A percentile compares a stretch with the other conserved stretches of the same genome.
Conservation (phyloP, 2,329 filamentous ascomycete species). For the Paecilomyces sp. region DNA sequence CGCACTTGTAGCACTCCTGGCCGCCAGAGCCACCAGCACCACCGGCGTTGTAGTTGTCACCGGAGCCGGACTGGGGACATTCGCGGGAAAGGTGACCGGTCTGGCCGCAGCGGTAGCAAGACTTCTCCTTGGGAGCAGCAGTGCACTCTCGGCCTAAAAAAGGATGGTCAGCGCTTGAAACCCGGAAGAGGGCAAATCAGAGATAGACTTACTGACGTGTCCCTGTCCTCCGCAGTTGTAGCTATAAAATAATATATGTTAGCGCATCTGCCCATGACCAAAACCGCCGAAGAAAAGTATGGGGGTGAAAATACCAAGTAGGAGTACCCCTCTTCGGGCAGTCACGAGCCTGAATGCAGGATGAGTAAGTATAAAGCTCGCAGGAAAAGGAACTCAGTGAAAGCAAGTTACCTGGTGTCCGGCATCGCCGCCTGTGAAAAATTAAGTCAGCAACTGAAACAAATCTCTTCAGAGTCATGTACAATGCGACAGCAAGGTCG, state of each 20-base stretch:
- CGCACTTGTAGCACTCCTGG: conserved; percentile 96
- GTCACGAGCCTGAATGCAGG: conserved; percentile 60
- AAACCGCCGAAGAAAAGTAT: background rate
- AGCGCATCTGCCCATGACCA: conserved; percentile 2
- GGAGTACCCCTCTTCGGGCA: conserved; percentile 78
- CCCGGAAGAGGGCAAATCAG: conserved; percentile 1
- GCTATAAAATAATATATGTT: conserved; percentile 39
- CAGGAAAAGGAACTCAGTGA: background rate
- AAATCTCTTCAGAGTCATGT: background rate
- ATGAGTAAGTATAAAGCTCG: conserved; percentile 2
- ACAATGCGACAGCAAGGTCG: background rate
- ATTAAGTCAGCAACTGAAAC: conserved; percentile 14
- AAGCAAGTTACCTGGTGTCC: conserved; percentile 62
- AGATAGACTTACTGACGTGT: conserved; percentile 62
- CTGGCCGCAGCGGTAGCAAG: conserved; percentile 61
- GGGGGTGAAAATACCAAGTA: conserved; percentile 59
- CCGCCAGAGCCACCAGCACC: conserved; percentile 43
- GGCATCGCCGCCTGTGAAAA: conserved; percentile 58
- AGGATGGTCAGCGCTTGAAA: conserved; percentile 11
- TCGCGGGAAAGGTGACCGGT: conserved; percentile 89
- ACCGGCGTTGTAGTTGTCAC: conserved; percentile 40
- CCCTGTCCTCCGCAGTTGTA: conserved; percentile 74
- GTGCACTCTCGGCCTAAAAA: conserved; percentile 78
- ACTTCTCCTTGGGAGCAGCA: conserved; percentile 77
- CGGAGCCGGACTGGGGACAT: conserved; percentile 40